phyloP scores from a whole-genome alignment of 2,329 filamentous ascomycete genomes.

The Colletotrichum gigasporum region DNA sequence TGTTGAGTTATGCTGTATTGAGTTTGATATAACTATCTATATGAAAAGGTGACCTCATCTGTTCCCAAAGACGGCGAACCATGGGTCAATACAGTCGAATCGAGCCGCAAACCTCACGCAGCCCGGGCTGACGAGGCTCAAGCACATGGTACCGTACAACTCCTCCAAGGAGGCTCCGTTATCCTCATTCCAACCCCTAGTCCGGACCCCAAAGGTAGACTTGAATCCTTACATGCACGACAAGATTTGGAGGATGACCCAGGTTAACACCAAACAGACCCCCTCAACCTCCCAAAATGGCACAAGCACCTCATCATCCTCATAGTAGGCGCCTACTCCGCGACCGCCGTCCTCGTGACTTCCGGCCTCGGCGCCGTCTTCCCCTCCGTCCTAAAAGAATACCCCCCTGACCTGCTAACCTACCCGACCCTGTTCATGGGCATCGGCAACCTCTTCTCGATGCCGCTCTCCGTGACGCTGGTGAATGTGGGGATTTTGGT shows the following conservation, averaged over 20 bases:
- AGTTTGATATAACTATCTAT: too few species aligned
- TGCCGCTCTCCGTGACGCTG: constrained; percentile 40
- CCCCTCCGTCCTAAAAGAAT: constrained; percentile 29
- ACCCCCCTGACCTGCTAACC: constrained; percentile 40
- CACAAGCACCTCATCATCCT: constrained; percentile 35
- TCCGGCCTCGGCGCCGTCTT: constrained; percentile 33
- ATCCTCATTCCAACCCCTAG: constrained; percentile 37
- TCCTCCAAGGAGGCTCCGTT: constrained; percentile 21
- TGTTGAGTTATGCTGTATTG: too few species aligned
- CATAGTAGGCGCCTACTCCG: constrained; percentile 31
- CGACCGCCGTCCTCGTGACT: constrained; percentile 30
- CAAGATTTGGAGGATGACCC: too few species aligned
- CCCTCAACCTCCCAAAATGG: constrained; percentile 38
- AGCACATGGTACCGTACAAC: constrained; percentile 8
- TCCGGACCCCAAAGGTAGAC: constrained; percentile 35
- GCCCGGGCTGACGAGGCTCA: not conserved
- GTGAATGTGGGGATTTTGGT: constrained; percentile 29
- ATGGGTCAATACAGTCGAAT: not conserved
- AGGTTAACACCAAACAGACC: constrained; percentile 28
- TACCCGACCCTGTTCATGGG: constrained; percentile 42
- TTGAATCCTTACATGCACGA: too few species aligned
- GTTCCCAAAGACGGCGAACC: not conserved
- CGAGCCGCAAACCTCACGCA: not conserved
- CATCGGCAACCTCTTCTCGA: constrained; percentile 40
- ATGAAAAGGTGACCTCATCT: not conserved